phyloP scores from a whole-genome alignment of 371 early-diverging fungal genomes.

The Rhizopus stolonifer region DNA sequence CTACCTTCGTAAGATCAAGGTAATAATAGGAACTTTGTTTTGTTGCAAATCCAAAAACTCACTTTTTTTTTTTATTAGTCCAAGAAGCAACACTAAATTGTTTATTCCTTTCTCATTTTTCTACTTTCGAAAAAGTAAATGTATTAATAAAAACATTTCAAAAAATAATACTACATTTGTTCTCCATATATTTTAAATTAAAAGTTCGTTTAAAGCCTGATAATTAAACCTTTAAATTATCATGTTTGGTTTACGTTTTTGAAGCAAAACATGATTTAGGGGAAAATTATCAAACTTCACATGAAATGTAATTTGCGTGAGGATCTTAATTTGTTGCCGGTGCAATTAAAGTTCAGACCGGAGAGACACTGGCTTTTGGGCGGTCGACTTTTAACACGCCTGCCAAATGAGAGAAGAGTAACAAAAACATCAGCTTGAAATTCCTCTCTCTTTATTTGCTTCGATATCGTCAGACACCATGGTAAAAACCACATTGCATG shows the following conservation, averaged over 20 bases:
- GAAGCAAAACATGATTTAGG: too few species aligned
- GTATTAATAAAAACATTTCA: slow-evolving; percentile 1
- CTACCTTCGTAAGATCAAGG: slow-evolving; percentile 92
- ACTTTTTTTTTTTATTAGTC: slow-evolving; percentile 13
- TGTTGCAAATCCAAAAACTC: not conserved
- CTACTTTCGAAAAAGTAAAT: not conserved
- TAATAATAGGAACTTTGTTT: slow-evolving; percentile 9
- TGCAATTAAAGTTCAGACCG: not conserved
- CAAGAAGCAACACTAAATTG: slow-evolving; percentile 33
- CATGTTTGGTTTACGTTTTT: too few species aligned
- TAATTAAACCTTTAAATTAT: too few species aligned
- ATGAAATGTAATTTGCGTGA: too few species aligned
- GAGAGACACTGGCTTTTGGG: not conserved
- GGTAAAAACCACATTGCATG: slow-evolving; percentile 8
- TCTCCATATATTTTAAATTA: not conserved
- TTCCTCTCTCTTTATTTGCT: slow-evolving; percentile 19
- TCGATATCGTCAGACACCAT: slow-evolving; percentile 28
- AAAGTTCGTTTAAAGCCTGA: not conserved
- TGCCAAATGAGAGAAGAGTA: not conserved
- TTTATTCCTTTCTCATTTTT: slow-evolving; percentile 4
- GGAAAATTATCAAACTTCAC: too few species aligned
- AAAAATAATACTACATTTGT: not conserved
- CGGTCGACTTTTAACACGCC: too few species aligned
- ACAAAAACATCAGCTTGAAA: slow-evolving; percentile 1
- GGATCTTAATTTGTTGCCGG: not conserved